A percentile compares a stretch with the other conserved stretches of the same genome.
Conservation (phyloP, 2,329 filamentous ascomycete genomes). For the Cordyceps tenuipes region DNA sequence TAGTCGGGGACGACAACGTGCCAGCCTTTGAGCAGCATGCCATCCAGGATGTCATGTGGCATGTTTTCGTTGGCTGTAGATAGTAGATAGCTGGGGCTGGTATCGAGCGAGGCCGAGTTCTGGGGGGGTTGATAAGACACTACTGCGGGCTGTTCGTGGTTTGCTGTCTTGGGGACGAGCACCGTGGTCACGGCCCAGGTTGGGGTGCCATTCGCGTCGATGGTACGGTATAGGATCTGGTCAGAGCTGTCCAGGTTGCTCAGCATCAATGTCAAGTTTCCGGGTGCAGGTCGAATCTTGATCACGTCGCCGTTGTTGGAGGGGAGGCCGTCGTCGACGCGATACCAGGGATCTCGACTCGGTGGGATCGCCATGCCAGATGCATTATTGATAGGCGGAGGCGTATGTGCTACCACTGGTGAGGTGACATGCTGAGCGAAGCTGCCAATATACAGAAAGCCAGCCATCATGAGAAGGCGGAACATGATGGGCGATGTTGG, state of each 20-base stretch:
- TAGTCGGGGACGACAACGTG: slow-evolving; percentile 39
- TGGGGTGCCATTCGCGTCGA: slow-evolving; percentile 23
- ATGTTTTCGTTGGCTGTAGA: slow-evolving; percentile 12
- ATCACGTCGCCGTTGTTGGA: neutral
- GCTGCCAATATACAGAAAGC: too few relatives aligned
- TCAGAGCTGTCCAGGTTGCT: slow-evolving; percentile 15
- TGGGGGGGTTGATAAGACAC: slow-evolving; percentile 32
- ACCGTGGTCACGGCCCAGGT: slow-evolving; percentile 29
- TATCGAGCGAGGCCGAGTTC: slow-evolving; percentile 28
- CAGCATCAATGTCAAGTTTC: slow-evolving; percentile 15
- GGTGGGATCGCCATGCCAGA: slow-evolving; percentile 19
- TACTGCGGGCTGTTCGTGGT: slow-evolving; percentile 10
- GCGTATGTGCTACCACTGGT: too few relatives aligned
- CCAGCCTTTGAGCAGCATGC: slow-evolving; percentile 32
- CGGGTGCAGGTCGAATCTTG: slow-evolving; percentile 7
- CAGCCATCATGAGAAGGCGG: too few relatives aligned
- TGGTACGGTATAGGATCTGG: slow-evolving; percentile 29
- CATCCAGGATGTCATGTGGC: neutral
- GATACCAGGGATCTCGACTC: slow-evolving; percentile 28
- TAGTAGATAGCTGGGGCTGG: slow-evolving; percentile 28
- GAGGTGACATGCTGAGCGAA: neutral
- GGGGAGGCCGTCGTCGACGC: neutral
- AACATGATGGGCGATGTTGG: too few relatives aligned
- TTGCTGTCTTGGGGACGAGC: slow-evolving; percentile 16
- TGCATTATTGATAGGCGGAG: neutral